Percentiles rank a stretch among this genome's conserved stretches.
phyloP scores from a whole-genome alignment of 2,329 filamentous ascomycete genomes.

The Pyrenophora teres region DNA sequence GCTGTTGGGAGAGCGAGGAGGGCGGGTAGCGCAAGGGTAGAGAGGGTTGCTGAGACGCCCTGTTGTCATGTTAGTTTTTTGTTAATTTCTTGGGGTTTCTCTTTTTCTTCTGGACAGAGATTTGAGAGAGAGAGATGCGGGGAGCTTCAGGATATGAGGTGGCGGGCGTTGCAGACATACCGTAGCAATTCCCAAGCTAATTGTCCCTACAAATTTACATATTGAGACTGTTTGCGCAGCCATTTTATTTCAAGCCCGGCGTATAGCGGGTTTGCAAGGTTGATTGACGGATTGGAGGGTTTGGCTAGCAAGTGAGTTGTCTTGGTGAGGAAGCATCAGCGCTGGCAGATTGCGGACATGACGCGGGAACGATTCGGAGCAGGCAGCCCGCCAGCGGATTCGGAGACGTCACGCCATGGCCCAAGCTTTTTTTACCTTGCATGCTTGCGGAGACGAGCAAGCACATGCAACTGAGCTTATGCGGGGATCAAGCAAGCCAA shows the following conservation, averaged over 20 bases:
- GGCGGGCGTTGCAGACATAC: conserved; percentile 59
- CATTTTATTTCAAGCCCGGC: conserved; percentile 31
- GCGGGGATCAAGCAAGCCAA: not conserved
- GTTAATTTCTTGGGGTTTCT: not conserved
- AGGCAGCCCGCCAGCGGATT: not conserved
- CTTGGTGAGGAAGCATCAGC: conserved; percentile 23
- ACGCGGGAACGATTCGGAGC: conserved; percentile 8
- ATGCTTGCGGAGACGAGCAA: not conserved
- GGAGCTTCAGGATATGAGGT: conserved; percentile 7
- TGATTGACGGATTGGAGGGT: not conserved
- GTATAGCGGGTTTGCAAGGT: not conserved
- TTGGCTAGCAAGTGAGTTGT: not conserved
- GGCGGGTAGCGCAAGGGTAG: conserved; percentile 75
- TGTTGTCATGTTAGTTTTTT: conserved; percentile 47
- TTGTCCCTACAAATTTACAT: conserved; percentile 91
- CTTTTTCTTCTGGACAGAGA: too few species aligned
- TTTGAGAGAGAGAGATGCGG: too few species aligned
- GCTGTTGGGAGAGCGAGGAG: conserved; percentile 82
- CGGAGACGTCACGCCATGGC: not conserved
- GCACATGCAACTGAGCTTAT: not conserved
- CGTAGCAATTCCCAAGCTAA: conserved; percentile 85
- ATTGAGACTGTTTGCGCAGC: conserved; percentile 75
- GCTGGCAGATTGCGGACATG: conserved; percentile 24
- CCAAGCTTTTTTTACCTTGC: conserved; percentile 5
- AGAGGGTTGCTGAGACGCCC: conserved; percentile 88